Base-by-base conservation (phyloP, 192 early-diverging fungal species). In the Dimargaris xerosporica region DNA sequence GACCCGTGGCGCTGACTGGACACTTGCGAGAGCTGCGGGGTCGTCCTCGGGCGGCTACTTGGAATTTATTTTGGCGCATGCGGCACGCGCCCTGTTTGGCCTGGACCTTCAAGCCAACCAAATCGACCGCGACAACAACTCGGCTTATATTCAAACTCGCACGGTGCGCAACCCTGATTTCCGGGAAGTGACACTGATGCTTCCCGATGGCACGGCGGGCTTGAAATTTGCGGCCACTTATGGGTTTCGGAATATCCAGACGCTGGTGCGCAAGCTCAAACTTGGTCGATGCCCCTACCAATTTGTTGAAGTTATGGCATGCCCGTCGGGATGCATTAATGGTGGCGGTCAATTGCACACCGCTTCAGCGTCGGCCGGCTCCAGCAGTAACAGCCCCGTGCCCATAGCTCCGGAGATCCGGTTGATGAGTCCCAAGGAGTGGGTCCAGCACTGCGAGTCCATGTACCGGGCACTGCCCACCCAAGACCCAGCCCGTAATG, bases 181-280 rank as follows among this genome's bases (percentile, higher is more conserved):
- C 46, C 78, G 78, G 39, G 90, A 91, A 66, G 68, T 85, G 61
- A 77, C 77, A 28, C 67, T 85, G 56, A 48, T 75, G 55, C 63
- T 73, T 28, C 75, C 81, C 19, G 73, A 80, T 9, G 62, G 71
- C 1, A 72, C 80, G 65, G 75, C 80, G 0, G 62, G 78, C 13
- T 77, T 99, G 30, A 73, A 74, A 64, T 97, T 99, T 78, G 91
- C 88, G 7, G 71, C 84, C 0, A 86, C 88, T 1, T 96, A 97
- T 72, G 94, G 96, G 10, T 99, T 99, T 78, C 78, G 92, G 15
- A 96, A 99, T 67, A 89, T 99, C 62, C 96, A 99, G 71, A 97
- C 96, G 61, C 73, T 99, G 58, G 91, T 99, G 44, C 83, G 96
- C n/a, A 99, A 97, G 70, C 79, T 94, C 53, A 93, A 94, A 62